Evolutionary conservation across 768 basidiomycete genomes (phyloP).

Genomic region (Neoboletus subvelutipes): DNA sequence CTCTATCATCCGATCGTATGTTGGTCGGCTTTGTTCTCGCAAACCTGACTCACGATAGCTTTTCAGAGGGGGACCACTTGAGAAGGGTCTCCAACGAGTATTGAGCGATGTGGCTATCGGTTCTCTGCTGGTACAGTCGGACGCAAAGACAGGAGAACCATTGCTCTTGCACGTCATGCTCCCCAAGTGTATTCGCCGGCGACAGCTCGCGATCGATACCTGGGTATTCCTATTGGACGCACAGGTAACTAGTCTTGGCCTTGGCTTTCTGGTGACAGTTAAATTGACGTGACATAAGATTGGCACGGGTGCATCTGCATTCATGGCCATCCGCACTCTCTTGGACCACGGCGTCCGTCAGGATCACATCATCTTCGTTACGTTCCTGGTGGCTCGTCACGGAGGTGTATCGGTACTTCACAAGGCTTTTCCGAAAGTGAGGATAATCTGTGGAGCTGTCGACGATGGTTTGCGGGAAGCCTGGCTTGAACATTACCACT

Average conservation of each 20-base stretch:
- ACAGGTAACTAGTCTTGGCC: slow-evolving; percentile 50
- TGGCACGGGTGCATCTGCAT: slow-evolving; percentile 87
- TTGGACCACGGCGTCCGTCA: slow-evolving; percentile 90
- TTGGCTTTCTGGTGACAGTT: neutral
- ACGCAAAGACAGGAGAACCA: slow-evolving; percentile 82
- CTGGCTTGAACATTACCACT: slow-evolving; percentile 60
- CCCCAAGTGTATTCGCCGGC: slow-evolving; percentile 67
- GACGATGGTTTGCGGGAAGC: slow-evolving; percentile 76
- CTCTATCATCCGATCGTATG: slow-evolving; percentile 83
- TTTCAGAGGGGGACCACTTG: slow-evolving; percentile 81
- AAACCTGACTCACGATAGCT: slow-evolving; percentile 4
- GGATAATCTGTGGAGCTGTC: slow-evolving; percentile 80
- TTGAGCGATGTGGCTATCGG: slow-evolving; percentile 85
- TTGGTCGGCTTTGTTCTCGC: slow-evolving; percentile 12
- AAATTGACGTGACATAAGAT: slow-evolving; percentile 50
- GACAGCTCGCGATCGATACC: slow-evolving; percentile 61
- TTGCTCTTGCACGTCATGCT: slow-evolving; percentile 80
- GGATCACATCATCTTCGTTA: slow-evolving; percentile 84
- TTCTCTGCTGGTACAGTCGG: slow-evolving; percentile 88
- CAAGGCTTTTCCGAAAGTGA: slow-evolving; percentile 81
- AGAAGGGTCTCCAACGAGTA: slow-evolving; percentile 87
- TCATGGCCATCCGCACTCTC: slow-evolving; percentile 93
- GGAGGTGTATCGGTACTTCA: slow-evolving; percentile 79
- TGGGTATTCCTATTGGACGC: slow-evolving; percentile 91
- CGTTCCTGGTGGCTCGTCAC: slow-evolving; percentile 81